Base-by-base conservation (phyloP, 768 basidiomycete genomes). In the Trametes villosa region DNA sequence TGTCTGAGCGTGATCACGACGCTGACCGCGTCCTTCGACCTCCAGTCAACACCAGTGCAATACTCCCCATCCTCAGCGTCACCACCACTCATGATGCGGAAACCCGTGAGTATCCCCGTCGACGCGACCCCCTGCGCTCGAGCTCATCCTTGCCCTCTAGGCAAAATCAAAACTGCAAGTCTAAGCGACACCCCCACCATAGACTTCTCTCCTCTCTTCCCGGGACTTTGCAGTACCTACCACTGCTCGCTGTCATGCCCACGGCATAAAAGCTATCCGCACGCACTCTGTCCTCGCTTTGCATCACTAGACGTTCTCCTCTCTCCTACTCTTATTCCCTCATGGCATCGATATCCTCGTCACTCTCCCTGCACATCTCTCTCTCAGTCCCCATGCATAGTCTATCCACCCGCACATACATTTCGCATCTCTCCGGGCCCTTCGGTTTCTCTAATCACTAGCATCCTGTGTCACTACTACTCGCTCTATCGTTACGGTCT, bases 1-100 rank as follows among this genome's bases (percentile, higher is more conserved):
- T 44, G 22, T 53, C 53, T 31, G 8, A 44, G 46, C 54, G 33
- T 30, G 51, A 12, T 41, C 44, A 20, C 49, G 24, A 47, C 42
- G 17, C 46, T 57, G 50, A 63, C 42, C 54, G 45, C 31, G 36
- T 50, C 42, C 40, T 44, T 40, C 47, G 31, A 33, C 29, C 17
- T 31, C 3, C 52, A 41, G 59, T 40, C 71, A 69, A 60, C 57
- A 40, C 52, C 64, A 12, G 46, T 48, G 38, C 52, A 69, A 29
- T 65, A 64, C 59, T 63, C 68, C 26, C 46, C 66, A 12, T 47
- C 64, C 41, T 62, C 68, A 40, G 68, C 68, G 49, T 65, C 68
- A n/a, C 70, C 73, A 13, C 68, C 69, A 24, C 63, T 75, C 27
- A 75, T 72, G 69, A 75, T 75, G 74, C 71, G 67, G 48, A 75